Evolutionary conservation across 768 basidiomycete genomes (phyloP).

Genomic region (Cystofilobasidium ferigula): DNA sequence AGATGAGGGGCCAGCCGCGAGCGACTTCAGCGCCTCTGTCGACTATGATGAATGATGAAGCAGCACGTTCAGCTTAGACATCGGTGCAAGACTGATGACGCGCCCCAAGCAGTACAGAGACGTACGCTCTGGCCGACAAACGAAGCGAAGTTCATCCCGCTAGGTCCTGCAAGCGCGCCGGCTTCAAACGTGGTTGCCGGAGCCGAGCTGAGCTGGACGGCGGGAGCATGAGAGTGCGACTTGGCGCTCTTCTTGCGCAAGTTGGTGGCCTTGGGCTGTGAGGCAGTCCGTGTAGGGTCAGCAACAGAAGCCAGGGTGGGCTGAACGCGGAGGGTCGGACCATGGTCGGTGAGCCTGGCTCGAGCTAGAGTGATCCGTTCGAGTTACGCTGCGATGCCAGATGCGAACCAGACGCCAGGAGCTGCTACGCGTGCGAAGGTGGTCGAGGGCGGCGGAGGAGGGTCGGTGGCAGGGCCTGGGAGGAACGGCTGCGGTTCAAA

Average conservation of each 20-base stretch:
- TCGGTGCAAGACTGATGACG: too few relatives aligned
- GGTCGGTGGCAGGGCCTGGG: too few relatives aligned
- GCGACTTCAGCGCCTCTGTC: neutral
- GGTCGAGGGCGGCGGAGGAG: too few relatives aligned
- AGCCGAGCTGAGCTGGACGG: neutral
- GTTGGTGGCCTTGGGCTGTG: neutral
- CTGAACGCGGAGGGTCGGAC: neutral
- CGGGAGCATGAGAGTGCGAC: conserved; percentile 1
- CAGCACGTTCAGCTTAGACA: too few relatives aligned
- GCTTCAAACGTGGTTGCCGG: neutral
- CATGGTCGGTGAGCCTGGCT: too few relatives aligned
- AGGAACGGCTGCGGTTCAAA: too few relatives aligned
- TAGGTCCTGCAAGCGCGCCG: neutral
- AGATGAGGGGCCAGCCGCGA: neutral
- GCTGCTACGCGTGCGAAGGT: too few relatives aligned
- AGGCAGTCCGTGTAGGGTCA: neutral
- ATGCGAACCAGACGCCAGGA: too few relatives aligned
- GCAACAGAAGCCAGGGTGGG: neutral
- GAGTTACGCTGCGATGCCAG: too few relatives aligned
- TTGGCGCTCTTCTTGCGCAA: neutral
- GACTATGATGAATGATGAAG: too few relatives aligned
- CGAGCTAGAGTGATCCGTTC: too few relatives aligned
- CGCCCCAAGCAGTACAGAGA: neutral
- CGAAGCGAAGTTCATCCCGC: neutral
- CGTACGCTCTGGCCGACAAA: neutral